Conservation (phyloP, 2,329 filamentous ascomycete species). For the Sclerotinia borealis region DNA sequence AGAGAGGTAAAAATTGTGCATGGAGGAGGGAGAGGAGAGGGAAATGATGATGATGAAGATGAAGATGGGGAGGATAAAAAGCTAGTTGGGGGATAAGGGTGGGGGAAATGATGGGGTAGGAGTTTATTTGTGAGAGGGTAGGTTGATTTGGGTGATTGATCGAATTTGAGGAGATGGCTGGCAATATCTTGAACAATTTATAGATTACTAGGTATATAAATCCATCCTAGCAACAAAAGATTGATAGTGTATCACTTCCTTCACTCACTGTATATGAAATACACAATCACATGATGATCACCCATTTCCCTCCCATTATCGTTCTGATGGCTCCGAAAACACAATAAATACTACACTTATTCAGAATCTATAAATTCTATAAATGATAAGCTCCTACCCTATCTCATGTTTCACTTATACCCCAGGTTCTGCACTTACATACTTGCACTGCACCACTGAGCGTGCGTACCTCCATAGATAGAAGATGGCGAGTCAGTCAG, state of each 20-base stretch:
- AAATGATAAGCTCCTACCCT: too few species aligned
- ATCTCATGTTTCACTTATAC: neutral
- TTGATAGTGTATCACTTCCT: too few species aligned
- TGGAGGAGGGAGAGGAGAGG: neutral
- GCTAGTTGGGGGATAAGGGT: too few species aligned
- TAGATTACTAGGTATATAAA: too few species aligned
- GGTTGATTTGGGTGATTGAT: neutral
- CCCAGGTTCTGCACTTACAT: neutral
- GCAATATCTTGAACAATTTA: too few species aligned
- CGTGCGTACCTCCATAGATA: neutral
- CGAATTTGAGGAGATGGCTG: neutral
- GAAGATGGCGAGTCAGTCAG: neutral
- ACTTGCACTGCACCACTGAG: neutral
- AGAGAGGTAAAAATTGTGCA: neutral
- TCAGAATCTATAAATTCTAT: too few species aligned
- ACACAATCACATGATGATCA: neutral
- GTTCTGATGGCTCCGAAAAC: neutral
- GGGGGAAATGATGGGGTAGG: neutral
- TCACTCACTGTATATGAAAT: too few species aligned
- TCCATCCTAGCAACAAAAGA: neutral
- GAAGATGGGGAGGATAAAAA: neutral
- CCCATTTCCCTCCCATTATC: neutral
- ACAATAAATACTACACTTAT: too few species aligned
- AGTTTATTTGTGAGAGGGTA: neutral
- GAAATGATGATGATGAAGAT: neutral